Evolutionary conservation across 768 basidiomycete genomes (phyloP).

Genomic region (Boletus vinaceobasis): DNA sequence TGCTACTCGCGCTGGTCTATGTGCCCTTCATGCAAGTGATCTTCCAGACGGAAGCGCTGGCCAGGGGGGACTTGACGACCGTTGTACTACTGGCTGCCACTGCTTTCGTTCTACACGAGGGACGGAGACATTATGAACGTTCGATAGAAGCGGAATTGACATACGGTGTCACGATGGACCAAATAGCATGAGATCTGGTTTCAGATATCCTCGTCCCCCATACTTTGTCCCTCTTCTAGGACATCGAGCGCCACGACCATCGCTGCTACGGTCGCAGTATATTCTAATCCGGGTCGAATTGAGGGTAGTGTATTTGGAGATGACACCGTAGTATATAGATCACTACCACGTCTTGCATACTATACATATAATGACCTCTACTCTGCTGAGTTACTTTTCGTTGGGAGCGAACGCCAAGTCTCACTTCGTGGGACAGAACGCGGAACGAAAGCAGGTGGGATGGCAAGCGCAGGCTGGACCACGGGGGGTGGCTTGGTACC

Average conservation of each 20-base stretch:
- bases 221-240: neutral
- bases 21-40: conserved; percentile 86
- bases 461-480: conserved; percentile 17
- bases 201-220: neutral
- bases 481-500: conserved; percentile 21
- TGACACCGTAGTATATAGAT: conserved; percentile 8
- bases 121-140: conserved; percentile 73
- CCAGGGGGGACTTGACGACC: conserved; percentile 61
- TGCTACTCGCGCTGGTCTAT: conserved; percentile 84
- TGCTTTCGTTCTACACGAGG: conserved; percentile 75
- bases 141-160: conserved; percentile 51
- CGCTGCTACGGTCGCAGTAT: neutral
- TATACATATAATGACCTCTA: neutral
- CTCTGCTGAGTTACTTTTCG: neutral
- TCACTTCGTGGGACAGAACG: conserved; percentile 5
- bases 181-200: conserved; percentile 48
- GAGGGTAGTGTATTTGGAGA: conserved; percentile 1
- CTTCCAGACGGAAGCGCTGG: conserved; percentile 89
- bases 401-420: neutral
- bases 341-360: conserved; percentile 1
- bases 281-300: neutral
- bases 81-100: conserved; percentile 64
- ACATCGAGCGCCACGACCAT: neutral
- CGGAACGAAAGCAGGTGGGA: conserved; percentile 29
- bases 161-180: conserved; percentile 50